Base-by-base conservation (phyloP, 2,329 filamentous ascomycete species). In the Pseudogymnoascus pannorum region DNA sequence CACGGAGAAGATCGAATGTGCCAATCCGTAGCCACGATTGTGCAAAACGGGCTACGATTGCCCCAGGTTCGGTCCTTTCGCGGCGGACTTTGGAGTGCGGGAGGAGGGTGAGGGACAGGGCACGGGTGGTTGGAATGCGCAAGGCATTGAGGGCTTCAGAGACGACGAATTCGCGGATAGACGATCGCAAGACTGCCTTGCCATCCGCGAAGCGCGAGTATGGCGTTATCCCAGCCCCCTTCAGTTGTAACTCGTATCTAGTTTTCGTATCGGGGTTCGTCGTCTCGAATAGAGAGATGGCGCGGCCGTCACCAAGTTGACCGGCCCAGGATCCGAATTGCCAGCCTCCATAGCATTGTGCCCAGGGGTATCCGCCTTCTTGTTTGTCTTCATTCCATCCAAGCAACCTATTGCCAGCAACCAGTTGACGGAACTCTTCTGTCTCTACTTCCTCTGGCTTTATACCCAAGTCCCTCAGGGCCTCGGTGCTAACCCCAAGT, bases 161-260 rank as follows among this genome's bases (percentile, higher is more conserved):
- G 18, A 96, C 92, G 44, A 99, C 79, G 68, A 94, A 99, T 76
- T 99, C 94, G 64, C 94, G 84, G 67, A 99, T 96, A 70, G 91
- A 96, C 26, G 91, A 96, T 64, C 94, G 81, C 59, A 99, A 78
- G 2, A 99, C 94, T 0, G 94, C 94, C 72, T 94, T 93, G 29
- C 94, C 94, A 72, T 99, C 94, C 22, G 94, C 94, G 68, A 99
- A 99, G 3, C 94, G 87, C 38, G 91, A 96, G 76, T 99, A 99
- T 0, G 94, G 94, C 3, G 94, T 99, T 69, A 88, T 78, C 4
- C 94, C 94, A 14, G 94, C 94, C 22, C 94, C 94, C 74, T 99
- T 99, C 64, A 99, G 80, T 74, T 97, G 94, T 44, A 97, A 73
- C 74, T 99, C 94, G 72, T 96, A 97, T 24, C 90, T 83, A 35